Evolutionary conservation across 345 rosid species (phyloP).

Genomic region (Brassica napus): DNA sequence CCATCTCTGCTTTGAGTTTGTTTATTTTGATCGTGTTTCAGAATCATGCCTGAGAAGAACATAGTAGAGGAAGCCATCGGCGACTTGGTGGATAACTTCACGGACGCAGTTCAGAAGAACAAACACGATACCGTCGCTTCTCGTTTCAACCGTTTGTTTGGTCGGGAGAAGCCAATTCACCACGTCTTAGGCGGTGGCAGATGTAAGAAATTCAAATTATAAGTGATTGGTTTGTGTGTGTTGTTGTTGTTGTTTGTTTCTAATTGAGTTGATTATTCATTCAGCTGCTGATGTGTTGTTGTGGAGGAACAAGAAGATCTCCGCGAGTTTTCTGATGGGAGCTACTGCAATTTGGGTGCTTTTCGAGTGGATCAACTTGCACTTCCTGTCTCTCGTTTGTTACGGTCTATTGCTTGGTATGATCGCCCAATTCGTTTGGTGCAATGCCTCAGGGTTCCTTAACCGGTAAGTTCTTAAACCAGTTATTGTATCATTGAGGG

Average conservation of each 20-base stretch:
- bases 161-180: constrained; percentile 77
- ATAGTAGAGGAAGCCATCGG: constrained; percentile 55
- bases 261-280: constrained; percentile 16
- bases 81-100: constrained; percentile 62
- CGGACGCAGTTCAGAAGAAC: constrained; percentile 60
- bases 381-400: constrained; percentile 68
- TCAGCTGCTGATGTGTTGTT: constrained; percentile 97
- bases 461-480: constrained; percentile 48
- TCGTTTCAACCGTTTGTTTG: constrained; percentile 69
- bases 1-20: constrained; percentile 9
- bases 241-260: not conserved
- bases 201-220: constrained; percentile 40
- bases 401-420: constrained; percentile 70
- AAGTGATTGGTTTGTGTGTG: constrained; percentile 7
- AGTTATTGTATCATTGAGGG: not conserved
- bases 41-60: constrained; percentile 77
- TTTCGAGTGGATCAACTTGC: constrained; percentile 89
- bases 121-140: constrained; percentile 61
- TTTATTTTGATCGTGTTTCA: constrained; percentile 25
- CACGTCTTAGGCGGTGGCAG: constrained; percentile 87
- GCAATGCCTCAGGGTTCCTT: constrained; percentile 67
- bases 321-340: constrained; percentile 61
- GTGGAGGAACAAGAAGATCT: constrained; percentile 98
- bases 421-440: constrained; percentile 86
- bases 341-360: constrained; percentile 89